Conservation (phyloP, 1,139 yeast species). For the Lodderomyces jiufengensis region DNA sequence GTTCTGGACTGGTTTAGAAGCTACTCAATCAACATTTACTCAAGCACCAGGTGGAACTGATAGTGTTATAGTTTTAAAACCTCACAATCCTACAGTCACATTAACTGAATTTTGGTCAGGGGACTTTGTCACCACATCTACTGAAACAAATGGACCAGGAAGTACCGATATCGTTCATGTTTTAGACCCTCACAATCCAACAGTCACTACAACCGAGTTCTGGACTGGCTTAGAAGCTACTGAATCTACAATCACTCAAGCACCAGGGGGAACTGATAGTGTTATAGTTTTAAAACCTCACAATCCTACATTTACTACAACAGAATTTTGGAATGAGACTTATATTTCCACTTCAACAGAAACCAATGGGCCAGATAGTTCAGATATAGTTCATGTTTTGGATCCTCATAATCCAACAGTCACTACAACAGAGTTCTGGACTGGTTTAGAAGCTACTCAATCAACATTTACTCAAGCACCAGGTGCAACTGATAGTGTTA, state of each 20-base stretch:
- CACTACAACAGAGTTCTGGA: too few relatives aligned
- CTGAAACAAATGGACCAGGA: too few relatives aligned
- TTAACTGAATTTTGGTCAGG: too few relatives aligned
- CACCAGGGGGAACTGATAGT: constrained; percentile 16
- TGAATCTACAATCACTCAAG: constrained; percentile 11
- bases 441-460: constrained; percentile 7
- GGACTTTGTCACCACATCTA: too few relatives aligned
- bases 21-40: too few relatives aligned
- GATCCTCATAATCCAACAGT: too few relatives aligned
- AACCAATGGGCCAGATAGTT: constrained; percentile 8
- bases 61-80: constrained; percentile 20
- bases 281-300: constrained; percentile 19
- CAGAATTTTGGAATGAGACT: constrained; percentile 11
- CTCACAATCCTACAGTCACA: constrained; percentile 15
- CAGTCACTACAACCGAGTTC: constrained; percentile 10
- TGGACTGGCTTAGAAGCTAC: constrained; percentile 8
- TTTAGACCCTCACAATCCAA: constrained; percentile 15
- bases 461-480: constrained; percentile 11
- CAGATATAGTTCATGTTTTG: constrained; percentile 15
- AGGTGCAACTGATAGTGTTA: constrained; percentile 16
- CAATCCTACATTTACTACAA: constrained; percentile 13
- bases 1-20: too few relatives aligned
- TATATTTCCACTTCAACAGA: constrained; percentile 8
- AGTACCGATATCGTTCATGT: constrained; percentile 15
- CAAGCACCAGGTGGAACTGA: constrained; percentile 14